Percentiles rank a stretch among this genome's conserved stretches.
Evolutionary conservation across 805 yeast genomes (phyloP).

Genomic region (Kodamaea neixiangensis): DNA sequence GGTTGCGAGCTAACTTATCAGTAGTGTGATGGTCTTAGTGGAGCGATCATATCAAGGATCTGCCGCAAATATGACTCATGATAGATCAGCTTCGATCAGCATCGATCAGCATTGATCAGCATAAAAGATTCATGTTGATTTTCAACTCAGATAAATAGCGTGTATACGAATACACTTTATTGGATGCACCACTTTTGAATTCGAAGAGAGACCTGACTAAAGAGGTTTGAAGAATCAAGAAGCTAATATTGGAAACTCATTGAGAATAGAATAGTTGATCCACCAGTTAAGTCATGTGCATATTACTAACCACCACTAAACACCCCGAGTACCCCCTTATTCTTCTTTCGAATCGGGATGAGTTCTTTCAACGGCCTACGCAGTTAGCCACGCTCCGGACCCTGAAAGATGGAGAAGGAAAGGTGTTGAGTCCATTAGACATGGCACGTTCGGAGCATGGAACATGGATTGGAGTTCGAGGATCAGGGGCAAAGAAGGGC

Average conservation of each 20-base stretch:
- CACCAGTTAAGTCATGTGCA: constrained; percentile 62
- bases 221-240: neutral
- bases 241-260: neutral
- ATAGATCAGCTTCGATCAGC: too few species aligned
- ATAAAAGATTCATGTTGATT: neutral
- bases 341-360: constrained; percentile 84
- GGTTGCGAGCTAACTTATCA: neutral
- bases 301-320: constrained; percentile 62
- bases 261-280: neutral
- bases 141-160: neutral
- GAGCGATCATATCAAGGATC: too few species aligned
- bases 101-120: neutral
- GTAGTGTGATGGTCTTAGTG: neutral
- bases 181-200: too few species aligned
- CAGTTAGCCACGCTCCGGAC: constrained; percentile 43
- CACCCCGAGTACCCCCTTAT: constrained; percentile 78
- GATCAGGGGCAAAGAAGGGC: constrained; percentile 13
- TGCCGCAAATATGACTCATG: too few species aligned
- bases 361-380: constrained; percentile 74
- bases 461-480: constrained; percentile 84
- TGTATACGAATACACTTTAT: neutral
- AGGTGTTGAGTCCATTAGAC: constrained; percentile 70
- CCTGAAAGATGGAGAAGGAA: constrained; percentile 29
- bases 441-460: constrained; percentile 74
- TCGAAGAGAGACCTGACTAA: neutral